A percentile compares a stretch with the other conserved stretches of the same genome.
These are phyloP conservation scores for Beauveria varroae DNA, from an alignment of 2,329 filamentous ascomycete genomes.

Conservation along the genomic window DNA sequence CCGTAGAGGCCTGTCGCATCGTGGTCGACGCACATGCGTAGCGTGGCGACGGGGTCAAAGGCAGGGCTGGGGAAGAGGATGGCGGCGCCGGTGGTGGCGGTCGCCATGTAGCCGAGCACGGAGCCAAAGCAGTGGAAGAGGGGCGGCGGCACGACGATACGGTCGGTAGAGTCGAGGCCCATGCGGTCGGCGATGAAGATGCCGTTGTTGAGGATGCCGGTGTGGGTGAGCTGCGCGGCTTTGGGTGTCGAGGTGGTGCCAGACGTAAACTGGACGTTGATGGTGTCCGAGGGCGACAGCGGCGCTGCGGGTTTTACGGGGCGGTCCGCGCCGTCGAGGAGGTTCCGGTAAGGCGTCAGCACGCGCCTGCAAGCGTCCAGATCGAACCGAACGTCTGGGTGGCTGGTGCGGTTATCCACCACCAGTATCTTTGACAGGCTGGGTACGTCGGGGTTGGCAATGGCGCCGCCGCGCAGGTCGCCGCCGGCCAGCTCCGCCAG, in stretches of 20 bases:
- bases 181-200: conserved; percentile 77
- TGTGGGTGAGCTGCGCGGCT: conserved; percentile 81
- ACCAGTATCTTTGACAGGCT: conserved; percentile 64
- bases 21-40: conserved; percentile 48
- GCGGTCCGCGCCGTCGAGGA: conserved; percentile 28
- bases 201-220: conserved; percentile 88
- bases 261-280: conserved; percentile 95
- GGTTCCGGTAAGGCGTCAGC: conserved; percentile 37
- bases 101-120: conserved; percentile 93
- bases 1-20: conserved; percentile 67
- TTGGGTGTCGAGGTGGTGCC: conserved; percentile 91
- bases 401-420: conserved; percentile 63
- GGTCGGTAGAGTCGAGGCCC: conserved; percentile 66
- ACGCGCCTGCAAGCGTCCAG: conserved; percentile 30
- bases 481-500: conserved; percentile 36
- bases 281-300: conserved; percentile 57
- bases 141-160: conserved; percentile 78
- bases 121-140: conserved; percentile 88
- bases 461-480: conserved; percentile 26
- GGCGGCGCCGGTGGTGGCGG: conserved; percentile 67
- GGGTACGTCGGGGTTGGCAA: conserved; percentile 48
- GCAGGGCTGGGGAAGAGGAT: conserved; percentile 83
- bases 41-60: conserved; percentile 70
- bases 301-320: conserved; percentile 36
- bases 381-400: conserved; percentile 37